Conservation (phyloP, 1,284 basidiomycete species). For the Tilletiopsis washingtonensis region DNA sequence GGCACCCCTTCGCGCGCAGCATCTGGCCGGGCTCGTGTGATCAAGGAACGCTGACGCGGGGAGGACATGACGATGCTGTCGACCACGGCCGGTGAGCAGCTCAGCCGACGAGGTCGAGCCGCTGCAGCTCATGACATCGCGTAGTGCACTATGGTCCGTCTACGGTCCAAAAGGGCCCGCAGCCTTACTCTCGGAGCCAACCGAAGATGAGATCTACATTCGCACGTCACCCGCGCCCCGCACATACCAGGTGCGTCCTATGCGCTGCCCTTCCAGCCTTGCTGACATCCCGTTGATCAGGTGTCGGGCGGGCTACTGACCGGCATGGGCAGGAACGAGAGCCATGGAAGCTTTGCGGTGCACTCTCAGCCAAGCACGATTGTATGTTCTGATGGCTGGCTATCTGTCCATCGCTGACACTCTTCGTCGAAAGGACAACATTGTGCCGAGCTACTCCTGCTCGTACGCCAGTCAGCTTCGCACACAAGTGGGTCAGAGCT, state of each 20-base stretch:
- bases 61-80: conserved; percentile 53
- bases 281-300: too few species aligned
- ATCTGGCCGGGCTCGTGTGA: conserved; percentile 59
- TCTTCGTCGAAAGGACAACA: conserved; percentile 42
- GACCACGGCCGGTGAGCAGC: conserved; percentile 54
- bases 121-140: too few species aligned
- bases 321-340: conserved; percentile 51
- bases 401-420: not conserved
- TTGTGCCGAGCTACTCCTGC: conserved; percentile 55
- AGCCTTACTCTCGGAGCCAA: conserved; percentile 51
- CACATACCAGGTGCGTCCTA: conserved; percentile 55
- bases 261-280: too few species aligned
- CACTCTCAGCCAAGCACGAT: conserved; percentile 47
- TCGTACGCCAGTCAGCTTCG: conserved; percentile 52
- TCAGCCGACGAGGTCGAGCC: too few species aligned
- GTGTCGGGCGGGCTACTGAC: conserved; percentile 53
- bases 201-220: conserved; percentile 49
- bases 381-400: not conserved
- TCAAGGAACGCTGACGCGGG: conserved; percentile 54
- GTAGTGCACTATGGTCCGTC: too few species aligned
- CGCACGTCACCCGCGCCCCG: conserved; percentile 53
- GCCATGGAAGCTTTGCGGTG: conserved; percentile 18
- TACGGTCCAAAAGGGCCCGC: conserved; percentile 50
- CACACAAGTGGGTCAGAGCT: conserved; percentile 22
- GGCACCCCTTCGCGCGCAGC: conserved; percentile 53